Base-by-base conservation (phyloP, 1,284 basidiomycete genomes). In the Pseudozyma pruni region DNA sequence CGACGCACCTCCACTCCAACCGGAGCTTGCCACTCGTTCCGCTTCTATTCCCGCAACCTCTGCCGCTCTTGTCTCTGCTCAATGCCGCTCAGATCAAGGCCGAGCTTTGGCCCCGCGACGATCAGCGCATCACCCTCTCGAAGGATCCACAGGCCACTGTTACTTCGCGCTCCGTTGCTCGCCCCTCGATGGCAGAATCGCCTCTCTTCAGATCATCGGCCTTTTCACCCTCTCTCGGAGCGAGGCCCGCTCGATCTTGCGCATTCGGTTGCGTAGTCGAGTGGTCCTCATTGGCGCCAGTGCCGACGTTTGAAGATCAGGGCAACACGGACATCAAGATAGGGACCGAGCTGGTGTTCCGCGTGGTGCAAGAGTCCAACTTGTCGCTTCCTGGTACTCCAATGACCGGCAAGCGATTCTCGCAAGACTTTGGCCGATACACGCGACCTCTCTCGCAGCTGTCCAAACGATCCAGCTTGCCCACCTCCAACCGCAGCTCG, bases 401-500 rank as follows among this genome's bases (percentile, higher is more conserved):
- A 1, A 70, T 75, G 60, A 69, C 66, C 2, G 52, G 59, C 56
- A 78, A 76, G 42, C 63, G 77, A 22, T 78, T 79, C 63, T 79
- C 77, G 23, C 69, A 74, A 38, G 77, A 79, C 35, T 70, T 78
- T 40, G 69, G 59, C 2, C 49, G 72, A 17, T 44, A 55, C 6
- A 46, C 72, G 4, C 53, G 78, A 31, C 78, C 78, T 13, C 59
- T 76, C 7, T 79, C 78, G 31, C 74, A 76, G 44, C 56, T 75
- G 22, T 78, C 76, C 34, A 76, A 77, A 39, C 60, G 76, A 11
- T 78, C 76, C 13, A 78, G 76, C 53, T 48, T 78, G 48, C 78
- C 78, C 9, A 60, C 76, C 2, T 76, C 74, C 17, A 72, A 79
- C 25, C 72, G 78, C n/a, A 78, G 67, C 59, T 80, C 78, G 16